Evolutionary conservation across 768 basidiomycete genomes (phyloP).

Genomic region (Leucogyrophana mollusca): DNA sequence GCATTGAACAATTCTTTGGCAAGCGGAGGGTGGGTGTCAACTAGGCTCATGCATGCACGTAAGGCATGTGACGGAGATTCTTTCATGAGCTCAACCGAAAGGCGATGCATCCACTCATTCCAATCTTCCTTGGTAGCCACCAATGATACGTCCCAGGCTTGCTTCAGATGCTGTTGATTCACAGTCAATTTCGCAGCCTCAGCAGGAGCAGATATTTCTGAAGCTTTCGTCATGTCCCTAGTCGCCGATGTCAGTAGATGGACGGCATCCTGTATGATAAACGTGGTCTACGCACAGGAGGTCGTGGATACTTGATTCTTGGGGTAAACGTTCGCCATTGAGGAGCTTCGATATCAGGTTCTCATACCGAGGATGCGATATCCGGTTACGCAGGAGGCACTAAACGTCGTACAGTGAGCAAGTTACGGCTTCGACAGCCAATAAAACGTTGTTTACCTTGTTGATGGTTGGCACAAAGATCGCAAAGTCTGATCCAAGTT

Average conservation of each 20-base stretch:
- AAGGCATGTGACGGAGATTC: constrained; percentile 98
- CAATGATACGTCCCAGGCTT: constrained; percentile 90
- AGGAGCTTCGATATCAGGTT: constrained; percentile 84
- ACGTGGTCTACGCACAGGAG: constrained; percentile 46
- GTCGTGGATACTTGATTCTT: constrained; percentile 76
- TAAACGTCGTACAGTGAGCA: constrained; percentile 27
- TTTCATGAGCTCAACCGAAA: constrained; percentile 95
- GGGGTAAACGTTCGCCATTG: constrained; percentile 88
- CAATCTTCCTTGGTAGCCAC: constrained; percentile 83
- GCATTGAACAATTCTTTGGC: constrained; percentile 97
- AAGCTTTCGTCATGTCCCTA: constrained; percentile 58
- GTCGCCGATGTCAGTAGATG: constrained; percentile 23
- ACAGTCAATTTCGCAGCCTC: constrained; percentile 89
- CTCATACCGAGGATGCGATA: constrained; percentile 84
- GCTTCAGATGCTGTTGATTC: constrained; percentile 96
- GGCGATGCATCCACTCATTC: constrained; percentile 91
- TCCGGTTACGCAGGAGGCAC: constrained; percentile 74
- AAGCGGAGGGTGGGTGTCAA: constrained; percentile 87
- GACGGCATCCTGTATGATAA: background rate
- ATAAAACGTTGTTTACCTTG: constrained; percentile 55
- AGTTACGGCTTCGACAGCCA: background rate
- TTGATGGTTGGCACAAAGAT: constrained; percentile 97
- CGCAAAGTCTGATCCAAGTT: constrained; percentile 95
- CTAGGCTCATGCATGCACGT: constrained; percentile 91
- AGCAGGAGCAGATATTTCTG: constrained; percentile 78